Conservation (phyloP, 768 basidiomycete species). For the Auriscalpium microsporum region DNA sequence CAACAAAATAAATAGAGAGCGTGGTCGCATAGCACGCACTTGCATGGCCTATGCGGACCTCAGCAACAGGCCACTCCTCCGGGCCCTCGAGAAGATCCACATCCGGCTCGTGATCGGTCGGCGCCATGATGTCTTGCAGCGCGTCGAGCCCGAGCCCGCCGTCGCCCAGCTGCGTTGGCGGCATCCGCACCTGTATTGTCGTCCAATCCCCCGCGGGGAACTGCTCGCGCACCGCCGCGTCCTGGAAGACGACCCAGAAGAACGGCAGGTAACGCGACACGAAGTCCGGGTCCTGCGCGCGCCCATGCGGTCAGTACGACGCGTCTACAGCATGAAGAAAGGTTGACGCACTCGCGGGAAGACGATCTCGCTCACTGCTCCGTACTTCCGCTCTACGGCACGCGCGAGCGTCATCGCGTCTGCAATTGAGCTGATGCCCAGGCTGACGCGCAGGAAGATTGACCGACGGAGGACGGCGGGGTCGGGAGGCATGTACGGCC, state of each 20-base stretch:
- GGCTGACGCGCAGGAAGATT: neutral
- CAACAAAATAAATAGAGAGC: neutral
- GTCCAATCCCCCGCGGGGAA: neutral
- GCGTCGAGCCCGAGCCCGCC: constrained; percentile 10
- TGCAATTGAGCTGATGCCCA: constrained; percentile 1
- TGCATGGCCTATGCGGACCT: neutral
- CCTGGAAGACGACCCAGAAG: constrained; percentile 10
- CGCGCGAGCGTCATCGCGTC: constrained; percentile 8
- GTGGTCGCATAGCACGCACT: neutral
- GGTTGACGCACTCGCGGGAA: constrained; percentile 6
- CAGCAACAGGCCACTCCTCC: neutral
- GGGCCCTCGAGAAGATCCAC: neutral
- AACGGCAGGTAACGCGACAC: neutral
- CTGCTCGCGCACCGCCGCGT: neutral
- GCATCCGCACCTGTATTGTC: neutral
- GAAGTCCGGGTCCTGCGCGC: neutral
- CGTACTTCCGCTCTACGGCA: constrained; percentile 10
- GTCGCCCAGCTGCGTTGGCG: neutral
- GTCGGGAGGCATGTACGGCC: too few species aligned
- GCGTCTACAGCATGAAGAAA: neutral
- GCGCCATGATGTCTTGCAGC: constrained; percentile 1
- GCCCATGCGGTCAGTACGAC: neutral
- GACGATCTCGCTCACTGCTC: constrained; percentile 4
- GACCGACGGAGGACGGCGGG: too few species aligned
- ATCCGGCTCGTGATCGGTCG: neutral